Conservation (phyloP, 176 grass and related monocot species). For the Rhipidocladum racemiflorum region DNA sequence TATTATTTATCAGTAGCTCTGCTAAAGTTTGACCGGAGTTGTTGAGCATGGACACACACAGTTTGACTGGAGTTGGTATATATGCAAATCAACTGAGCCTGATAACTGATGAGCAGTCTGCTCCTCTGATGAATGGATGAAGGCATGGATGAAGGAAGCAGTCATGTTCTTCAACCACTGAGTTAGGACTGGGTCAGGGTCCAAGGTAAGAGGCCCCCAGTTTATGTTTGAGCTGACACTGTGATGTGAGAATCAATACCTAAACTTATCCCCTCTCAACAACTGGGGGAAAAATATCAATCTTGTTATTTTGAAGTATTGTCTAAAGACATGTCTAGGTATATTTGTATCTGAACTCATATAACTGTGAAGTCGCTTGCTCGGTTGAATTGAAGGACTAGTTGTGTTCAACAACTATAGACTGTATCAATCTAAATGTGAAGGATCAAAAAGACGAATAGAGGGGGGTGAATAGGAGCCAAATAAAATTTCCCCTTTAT, state of each 20-base stretch:
- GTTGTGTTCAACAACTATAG: neutral
- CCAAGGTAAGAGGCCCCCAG: neutral
- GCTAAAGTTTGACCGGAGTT: constrained; percentile 36
- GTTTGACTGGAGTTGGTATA: neutral
- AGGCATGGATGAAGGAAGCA: constrained; percentile 7
- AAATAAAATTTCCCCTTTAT: no score
- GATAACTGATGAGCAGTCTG: neutral
- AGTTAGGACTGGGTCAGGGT: constrained; percentile 9
- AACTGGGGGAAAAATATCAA: neutral
- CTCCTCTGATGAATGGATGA: neutral
- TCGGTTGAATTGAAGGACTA: neutral
- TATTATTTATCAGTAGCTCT: neutral
- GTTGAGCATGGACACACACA: constrained; percentile 3
- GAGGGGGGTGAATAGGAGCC: no score
- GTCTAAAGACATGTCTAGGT: neutral
- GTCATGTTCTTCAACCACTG: neutral
- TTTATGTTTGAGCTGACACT: neutral
- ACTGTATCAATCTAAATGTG: neutral
- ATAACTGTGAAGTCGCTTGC: neutral
- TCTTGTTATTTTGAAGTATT: neutral
- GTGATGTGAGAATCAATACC: neutral
- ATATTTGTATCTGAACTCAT: neutral
- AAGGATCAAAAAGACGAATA: no score
- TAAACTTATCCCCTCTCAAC: neutral
- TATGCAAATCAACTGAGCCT: neutral